Percentiles rank a stretch among this genome's conserved stretches.
Conservation (phyloP, 2,329 filamentous ascomycete species). For the Zasmidium cellare region DNA sequence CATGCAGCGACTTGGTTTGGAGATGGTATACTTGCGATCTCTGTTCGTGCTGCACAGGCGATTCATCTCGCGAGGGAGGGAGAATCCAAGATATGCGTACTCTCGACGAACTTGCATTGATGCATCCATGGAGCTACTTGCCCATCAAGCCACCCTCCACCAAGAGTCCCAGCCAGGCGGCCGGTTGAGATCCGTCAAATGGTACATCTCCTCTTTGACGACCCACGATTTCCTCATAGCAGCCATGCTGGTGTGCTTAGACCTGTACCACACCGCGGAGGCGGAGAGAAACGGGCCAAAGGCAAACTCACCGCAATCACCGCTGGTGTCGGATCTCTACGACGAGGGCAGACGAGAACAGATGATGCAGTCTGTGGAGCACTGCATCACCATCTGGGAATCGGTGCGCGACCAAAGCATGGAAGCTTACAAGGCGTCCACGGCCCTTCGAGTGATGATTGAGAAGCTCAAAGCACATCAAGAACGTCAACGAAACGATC, state of each 20-base stretch:
- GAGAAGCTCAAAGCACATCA: constrained; percentile 66
- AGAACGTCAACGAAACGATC: constrained; percentile 6
- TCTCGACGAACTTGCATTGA: constrained; percentile 84
- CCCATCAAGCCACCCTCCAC: constrained; percentile 74
- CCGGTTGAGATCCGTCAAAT: constrained; percentile 70
- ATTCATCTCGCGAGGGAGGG: constrained; percentile 74
- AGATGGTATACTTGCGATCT: constrained; percentile 84
- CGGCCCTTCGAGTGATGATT: constrained; percentile 80
- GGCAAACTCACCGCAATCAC: constrained; percentile 19
- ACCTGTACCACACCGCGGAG: constrained; percentile 70
- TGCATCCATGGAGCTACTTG: constrained; percentile 77
- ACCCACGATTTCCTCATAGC: constrained; percentile 84
- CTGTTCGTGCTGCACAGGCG: constrained; percentile 86
- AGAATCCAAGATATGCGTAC: constrained; percentile 79
- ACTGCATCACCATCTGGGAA: constrained; percentile 77
- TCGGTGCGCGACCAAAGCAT: constrained; percentile 74
- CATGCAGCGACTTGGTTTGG: constrained; percentile 80
- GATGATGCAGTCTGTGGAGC: constrained; percentile 75
- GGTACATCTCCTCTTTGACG: constrained; percentile 76
- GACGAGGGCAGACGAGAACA: constrained; percentile 59
- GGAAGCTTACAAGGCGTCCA: constrained; percentile 85
- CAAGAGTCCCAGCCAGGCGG: constrained; percentile 72
- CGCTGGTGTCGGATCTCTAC: constrained; percentile 38
- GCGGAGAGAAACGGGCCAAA: constrained; percentile 40
- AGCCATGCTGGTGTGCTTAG: constrained; percentile 79